Percentiles rank a stretch among this genome's conserved stretches.
Evolutionary conservation across 371 early-diverging fungal genomes (phyloP).

Genomic region (Mortierella sp.): DNA sequence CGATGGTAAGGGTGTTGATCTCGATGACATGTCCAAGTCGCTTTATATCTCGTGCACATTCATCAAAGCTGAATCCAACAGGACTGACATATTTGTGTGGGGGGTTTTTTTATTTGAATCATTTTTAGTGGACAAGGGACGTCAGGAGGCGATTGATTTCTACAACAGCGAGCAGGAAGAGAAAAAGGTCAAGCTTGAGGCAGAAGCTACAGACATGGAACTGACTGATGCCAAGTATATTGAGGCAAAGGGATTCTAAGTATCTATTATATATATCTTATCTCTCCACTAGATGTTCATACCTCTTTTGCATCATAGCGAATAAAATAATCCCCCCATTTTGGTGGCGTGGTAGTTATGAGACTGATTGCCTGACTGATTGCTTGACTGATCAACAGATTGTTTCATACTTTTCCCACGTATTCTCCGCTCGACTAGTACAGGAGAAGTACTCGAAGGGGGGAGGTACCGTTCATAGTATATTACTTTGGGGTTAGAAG

Average conservation of each 20-base stretch:
- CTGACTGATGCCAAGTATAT: background rate
- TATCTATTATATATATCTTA: background rate
- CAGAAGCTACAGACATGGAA: background rate
- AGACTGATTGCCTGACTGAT: too few species aligned
- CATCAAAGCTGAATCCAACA: background rate
- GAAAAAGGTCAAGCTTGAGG: background rate
- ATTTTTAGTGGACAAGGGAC: slow-evolving; percentile 21
- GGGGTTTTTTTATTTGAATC: too few species aligned
- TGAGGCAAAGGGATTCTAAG: background rate
- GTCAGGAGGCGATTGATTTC: slow-evolving; percentile 19
- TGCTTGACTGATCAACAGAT: too few species aligned
- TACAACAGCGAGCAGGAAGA: slow-evolving; percentile 18
- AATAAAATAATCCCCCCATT: background rate
- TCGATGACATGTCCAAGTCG: background rate
- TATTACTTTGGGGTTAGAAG: too few species aligned
- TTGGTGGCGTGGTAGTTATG: background rate
- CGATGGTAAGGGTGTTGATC: slow-evolving; percentile 12
- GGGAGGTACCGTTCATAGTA: too few species aligned
- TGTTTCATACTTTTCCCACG: too few species aligned
- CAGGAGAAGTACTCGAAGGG: too few species aligned
- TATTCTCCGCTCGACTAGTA: too few species aligned
- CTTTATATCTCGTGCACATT: background rate
- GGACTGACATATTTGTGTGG: background rate
- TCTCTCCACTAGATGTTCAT: background rate
- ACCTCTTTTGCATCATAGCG: background rate